phyloP scores from a whole-genome alignment of 2,329 filamentous ascomycete species.

The Venturia oleaginea region DNA sequence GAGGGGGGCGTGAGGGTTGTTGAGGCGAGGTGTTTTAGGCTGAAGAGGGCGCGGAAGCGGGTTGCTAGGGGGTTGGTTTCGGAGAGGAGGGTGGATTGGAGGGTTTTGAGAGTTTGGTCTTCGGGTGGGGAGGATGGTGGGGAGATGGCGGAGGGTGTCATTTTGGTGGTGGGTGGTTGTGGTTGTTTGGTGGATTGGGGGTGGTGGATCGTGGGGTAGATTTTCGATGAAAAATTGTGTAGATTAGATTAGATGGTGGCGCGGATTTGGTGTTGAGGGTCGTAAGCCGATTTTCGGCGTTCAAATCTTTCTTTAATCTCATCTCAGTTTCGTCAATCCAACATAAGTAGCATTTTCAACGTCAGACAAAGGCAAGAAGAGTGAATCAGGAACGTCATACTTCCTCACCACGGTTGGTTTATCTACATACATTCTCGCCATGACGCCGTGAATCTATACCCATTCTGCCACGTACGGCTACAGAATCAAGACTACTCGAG shows the following conservation, averaged over 20 bases:
- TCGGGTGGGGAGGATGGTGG: background rate
- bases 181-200: background rate
- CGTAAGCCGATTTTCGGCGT: no score
- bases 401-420: no score
- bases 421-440: no score
- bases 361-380: no score
- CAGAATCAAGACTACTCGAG: no score
- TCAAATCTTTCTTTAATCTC: no score
- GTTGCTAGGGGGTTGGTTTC: conserved; percentile 75
- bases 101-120: conserved; percentile 44
- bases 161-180: background rate
- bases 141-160: background rate
- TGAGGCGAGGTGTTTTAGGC: conserved; percentile 84
- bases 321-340: no score
- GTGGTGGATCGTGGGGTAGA: background rate
- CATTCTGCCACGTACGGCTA: no score
- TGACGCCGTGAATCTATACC: no score
- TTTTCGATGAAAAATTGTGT: background rate
- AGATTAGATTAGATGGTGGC: background rate
- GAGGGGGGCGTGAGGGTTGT: conserved; percentile 40
- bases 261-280: background rate
- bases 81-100: conserved; percentile 69
- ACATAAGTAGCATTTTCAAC: no score
- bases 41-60: conserved; percentile 94
- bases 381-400: no score